Base-by-base conservation (phyloP, 2,329 filamentous ascomycete genomes). In the Scytalidium lignicola region DNA sequence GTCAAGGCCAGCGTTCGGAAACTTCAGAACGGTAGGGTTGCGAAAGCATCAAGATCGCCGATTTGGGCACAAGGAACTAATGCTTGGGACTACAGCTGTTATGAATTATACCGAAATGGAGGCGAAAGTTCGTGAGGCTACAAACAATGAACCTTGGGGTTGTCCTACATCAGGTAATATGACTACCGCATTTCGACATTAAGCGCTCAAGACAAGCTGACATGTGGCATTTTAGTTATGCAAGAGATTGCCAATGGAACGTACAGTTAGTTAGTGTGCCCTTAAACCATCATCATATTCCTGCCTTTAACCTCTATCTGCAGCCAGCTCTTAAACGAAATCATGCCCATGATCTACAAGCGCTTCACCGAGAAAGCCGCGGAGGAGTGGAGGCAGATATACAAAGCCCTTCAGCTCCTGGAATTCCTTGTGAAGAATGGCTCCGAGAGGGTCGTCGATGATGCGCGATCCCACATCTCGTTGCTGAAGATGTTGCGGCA, bases 271-370 rank as follows among this genome's bases (percentile, higher is more conserved):
- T 97, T 75, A 65, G 89, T 73, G 23, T 42, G 28, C 44, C 37
- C 45, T 29, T 8, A 13, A 13, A 10, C 10, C 44, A n/a, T 37
- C 12, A 10, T 41, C 41, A 50, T 48, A 45, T 44, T 29, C 17
- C 52, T 28, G 21, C 23, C 51, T 32, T 55, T 59, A 53, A 61
- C 52, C n/a, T 37, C 8, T 37, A 5, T 9, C 10, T 13, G 7
- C 65, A 96, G 92, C 68, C 90, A 96, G 82, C 82, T 91, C 46
- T 83, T 99, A 50, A 97, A 97, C 70, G 93, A 99, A 70, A 97
- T 99, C 67, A 99, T 99, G 93, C 93, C 93, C 58, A 93, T 99
- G 90, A 96, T 99, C 65, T 99, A 99, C 75, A 93, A 95, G 65
- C 88, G 93, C 57, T 99, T 99, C 70, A 99, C 93, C 53, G 93